A percentile compares a stretch with the other conserved stretches of the same genome.
Conservation (phyloP, 768 basidiomycete genomes). For the Epithele typhae region DNA sequence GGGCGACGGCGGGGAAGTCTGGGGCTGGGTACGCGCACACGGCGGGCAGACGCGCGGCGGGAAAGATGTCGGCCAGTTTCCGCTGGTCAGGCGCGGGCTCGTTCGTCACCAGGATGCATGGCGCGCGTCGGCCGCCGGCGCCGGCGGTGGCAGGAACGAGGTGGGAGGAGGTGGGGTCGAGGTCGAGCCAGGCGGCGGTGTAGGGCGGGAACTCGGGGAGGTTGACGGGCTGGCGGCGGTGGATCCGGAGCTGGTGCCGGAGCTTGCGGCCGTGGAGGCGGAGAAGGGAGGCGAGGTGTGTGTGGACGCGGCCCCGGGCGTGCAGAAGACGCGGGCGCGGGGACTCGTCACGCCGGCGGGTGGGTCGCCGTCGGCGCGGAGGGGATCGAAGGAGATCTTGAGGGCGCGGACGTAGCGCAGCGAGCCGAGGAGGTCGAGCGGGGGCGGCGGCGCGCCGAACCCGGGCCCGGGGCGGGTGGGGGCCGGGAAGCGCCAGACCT, state of each 20-base stretch:
- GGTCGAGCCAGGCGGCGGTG: slow-evolving; percentile 12
- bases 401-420: slow-evolving; percentile 7
- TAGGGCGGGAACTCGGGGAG: slow-evolving; percentile 6
- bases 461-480: not conserved
- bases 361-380: not conserved
- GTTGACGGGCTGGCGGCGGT: slow-evolving; percentile 7
- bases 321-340: slow-evolving; percentile 1
- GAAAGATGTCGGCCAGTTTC: slow-evolving; percentile 10
- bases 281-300: slow-evolving; percentile 1
- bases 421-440: not conserved
- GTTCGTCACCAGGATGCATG: too few species aligned
- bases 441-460: slow-evolving; percentile 8
- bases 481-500: slow-evolving; percentile 12
- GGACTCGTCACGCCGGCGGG: not conserved
- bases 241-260: slow-evolving; percentile 6
- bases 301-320: not conserved
- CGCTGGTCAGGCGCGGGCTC: too few species aligned
- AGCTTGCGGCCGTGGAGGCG: not conserved
- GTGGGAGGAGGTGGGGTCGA: slow-evolving; percentile 5
- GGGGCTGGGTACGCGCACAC: slow-evolving; percentile 6
- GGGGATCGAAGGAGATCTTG: slow-evolving; percentile 13
- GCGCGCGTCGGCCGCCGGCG: too few species aligned
- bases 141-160: too few species aligned
- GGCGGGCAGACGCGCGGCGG: slow-evolving; percentile 17
- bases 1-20: slow-evolving; percentile 8